phyloP scores from a whole-genome alignment of 805 yeast genomes.

The Saturnispora ahearnii region DNA sequence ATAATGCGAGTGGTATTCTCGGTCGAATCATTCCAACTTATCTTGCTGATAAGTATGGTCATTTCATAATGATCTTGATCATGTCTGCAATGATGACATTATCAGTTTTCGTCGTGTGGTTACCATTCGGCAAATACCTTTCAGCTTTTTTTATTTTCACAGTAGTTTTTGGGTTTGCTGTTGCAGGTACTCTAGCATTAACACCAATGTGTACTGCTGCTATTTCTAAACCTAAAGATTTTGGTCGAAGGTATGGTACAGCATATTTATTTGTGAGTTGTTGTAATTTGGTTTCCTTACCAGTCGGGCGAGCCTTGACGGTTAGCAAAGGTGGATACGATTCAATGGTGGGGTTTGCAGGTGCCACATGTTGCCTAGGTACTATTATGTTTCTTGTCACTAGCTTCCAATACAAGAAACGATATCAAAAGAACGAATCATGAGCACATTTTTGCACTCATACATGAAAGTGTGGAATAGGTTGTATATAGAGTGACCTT shows the following conservation, averaged over 20 bases:
- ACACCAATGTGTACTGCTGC: constrained; percentile 65
- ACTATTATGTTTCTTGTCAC: constrained; percentile 15
- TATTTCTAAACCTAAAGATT: constrained; percentile 52
- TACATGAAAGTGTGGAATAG: neutral
- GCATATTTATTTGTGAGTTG: constrained; percentile 43
- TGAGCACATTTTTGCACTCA: neutral
- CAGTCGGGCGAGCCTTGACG: constrained; percentile 31
- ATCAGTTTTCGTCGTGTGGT: constrained; percentile 45
- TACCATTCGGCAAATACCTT: constrained; percentile 47
- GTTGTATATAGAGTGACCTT: neutral
- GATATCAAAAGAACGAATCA: neutral
- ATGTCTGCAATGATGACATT: constrained; percentile 34
- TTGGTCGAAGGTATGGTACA: constrained; percentile 66
- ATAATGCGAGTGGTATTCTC: constrained; percentile 35
- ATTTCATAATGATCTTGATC: constrained; percentile 33
- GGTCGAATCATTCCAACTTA: constrained; percentile 40
- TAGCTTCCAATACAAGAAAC: neutral
- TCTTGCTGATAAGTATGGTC: constrained; percentile 37
- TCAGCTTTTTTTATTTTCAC: constrained; percentile 43
- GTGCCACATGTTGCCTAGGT: constrained; percentile 21
- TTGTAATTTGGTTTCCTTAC: constrained; percentile 38
- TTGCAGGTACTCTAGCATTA: constrained; percentile 53
- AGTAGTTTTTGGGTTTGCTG: constrained; percentile 46
- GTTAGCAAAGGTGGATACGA: constrained; percentile 25
- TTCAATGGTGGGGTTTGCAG: constrained; percentile 28